Percentiles rank a stretch among this genome's conserved stretches.
These are phyloP conservation scores for Candida arabinofermentans DNA, from an alignment of 805 yeast genomes.

Conservation along the genomic window DNA sequence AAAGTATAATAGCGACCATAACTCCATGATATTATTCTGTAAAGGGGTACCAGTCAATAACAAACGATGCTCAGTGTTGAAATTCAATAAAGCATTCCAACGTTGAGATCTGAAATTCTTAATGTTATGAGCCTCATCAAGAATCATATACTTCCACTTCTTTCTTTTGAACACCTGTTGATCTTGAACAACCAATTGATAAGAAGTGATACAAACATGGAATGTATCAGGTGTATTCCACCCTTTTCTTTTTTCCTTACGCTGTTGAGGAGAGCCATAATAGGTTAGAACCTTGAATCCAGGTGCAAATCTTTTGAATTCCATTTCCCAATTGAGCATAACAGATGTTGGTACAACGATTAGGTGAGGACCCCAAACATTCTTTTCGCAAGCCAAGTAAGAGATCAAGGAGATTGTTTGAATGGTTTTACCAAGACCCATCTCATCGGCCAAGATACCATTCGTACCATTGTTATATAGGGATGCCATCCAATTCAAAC, in stretches of 20 bases:
- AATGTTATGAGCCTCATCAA: constrained; percentile 98
- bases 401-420: constrained; percentile 87
- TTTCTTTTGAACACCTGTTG: constrained; percentile 90
- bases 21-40: constrained; percentile 90
- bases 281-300: constrained; percentile 94
- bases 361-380: constrained; percentile 96
- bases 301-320: constrained; percentile 95
- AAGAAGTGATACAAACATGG: constrained; percentile 95
- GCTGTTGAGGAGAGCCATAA: constrained; percentile 95
- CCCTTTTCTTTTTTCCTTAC: constrained; percentile 92
- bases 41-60: constrained; percentile 95
- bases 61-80: constrained; percentile 85
- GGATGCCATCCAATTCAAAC: constrained; percentile 95
- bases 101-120: constrained; percentile 94
- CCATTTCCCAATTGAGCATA: constrained; percentile 99
- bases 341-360: constrained; percentile 98
- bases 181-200: constrained; percentile 96
- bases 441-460: constrained; percentile 97
- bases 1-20: constrained; percentile 93
- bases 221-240: constrained; percentile 97
- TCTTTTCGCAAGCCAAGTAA: constrained; percentile 89
- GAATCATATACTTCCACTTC: constrained; percentile 92
- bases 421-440: constrained; percentile 97
- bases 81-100: constrained; percentile 94
- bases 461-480: constrained; percentile 88